Percentiles rank a stretch among this genome's conserved stretches.
Conservation (phyloP, 805 yeast genomes). For the Candida coleopterorum region DNA sequence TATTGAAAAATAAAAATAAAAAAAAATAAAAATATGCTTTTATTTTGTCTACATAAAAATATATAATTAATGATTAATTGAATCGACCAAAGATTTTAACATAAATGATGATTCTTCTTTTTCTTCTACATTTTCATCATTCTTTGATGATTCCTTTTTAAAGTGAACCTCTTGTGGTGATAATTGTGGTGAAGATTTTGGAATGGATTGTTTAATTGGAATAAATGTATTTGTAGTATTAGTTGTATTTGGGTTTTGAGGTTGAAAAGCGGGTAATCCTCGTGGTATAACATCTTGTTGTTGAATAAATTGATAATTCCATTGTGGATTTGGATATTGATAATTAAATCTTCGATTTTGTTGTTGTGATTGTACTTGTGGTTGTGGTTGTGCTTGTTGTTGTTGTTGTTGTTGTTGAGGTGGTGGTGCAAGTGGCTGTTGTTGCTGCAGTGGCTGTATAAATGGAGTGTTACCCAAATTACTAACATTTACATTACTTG, state of each 20-base stretch:
- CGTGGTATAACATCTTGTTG: conserved; percentile 4
- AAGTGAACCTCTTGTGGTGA: background rate
- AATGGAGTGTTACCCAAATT: background rate
- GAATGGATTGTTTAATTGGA: background rate
- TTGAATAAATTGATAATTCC: background rate
- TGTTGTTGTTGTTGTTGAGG: conserved; percentile 5
- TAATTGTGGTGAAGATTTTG: background rate
- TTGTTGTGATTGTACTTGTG: background rate
- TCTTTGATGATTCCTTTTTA: background rate
- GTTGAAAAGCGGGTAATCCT: background rate
- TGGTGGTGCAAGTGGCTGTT: conserved; percentile 1
- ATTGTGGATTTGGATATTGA: conserved; percentile 4
- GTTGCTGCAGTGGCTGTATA: conserved; percentile 5
- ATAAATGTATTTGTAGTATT: background rate
- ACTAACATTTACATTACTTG: background rate
- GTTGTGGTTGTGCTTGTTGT: conserved; percentile 4
- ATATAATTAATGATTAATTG: conserved; percentile 26
- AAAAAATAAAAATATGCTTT: background rate
- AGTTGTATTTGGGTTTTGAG: background rate
- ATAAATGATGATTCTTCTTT: conserved; percentile 21
- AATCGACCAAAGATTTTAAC: conserved; percentile 38
- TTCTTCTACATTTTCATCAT: conserved; percentile 5
- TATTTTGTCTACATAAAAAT: background rate
- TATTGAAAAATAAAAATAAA: conserved; percentile 10
- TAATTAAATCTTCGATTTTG: background rate